A percentile compares a stretch with the other conserved stretches of the same genome.
These are phyloP conservation scores for Ilyonectria mors-panacis DNA, from an alignment of 2,329 filamentous ascomycete species.

Conservation along the genomic window DNA sequence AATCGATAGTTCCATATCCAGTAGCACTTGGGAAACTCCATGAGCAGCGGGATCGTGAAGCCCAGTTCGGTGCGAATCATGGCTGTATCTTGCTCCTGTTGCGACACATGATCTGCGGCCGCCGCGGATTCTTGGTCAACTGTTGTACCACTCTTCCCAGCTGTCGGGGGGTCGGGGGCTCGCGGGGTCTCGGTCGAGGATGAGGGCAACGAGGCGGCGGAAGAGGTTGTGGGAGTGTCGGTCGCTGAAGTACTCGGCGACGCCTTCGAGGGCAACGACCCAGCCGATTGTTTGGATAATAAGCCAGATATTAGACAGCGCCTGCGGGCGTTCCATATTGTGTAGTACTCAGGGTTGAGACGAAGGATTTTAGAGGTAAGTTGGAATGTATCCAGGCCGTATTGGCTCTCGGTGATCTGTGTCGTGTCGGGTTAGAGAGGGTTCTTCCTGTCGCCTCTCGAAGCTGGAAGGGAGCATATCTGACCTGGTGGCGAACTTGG, in stretches of 20 bases:
- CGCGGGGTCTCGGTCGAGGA: constrained; percentile 67
- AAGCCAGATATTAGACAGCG: constrained; percentile 74
- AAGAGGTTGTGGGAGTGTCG: constrained; percentile 74
- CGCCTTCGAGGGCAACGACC: constrained; percentile 68
- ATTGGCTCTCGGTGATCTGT: constrained; percentile 60
- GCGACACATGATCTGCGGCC: constrained; percentile 25
- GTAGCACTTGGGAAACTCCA: constrained; percentile 95
- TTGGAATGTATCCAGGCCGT: constrained; percentile 71
- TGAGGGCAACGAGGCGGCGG: constrained; percentile 70
- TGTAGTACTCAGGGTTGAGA: constrained; percentile 91
- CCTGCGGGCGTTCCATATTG: constrained; percentile 91
- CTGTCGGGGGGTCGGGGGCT: constrained; percentile 61
- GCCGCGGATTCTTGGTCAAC: constrained; percentile 46
- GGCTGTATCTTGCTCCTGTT: constrained; percentile 55
- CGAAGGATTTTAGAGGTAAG: constrained; percentile 81
- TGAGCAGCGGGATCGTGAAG: constrained; percentile 87
- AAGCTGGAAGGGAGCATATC: constrained; percentile 11
- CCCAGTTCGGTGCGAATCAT: constrained; percentile 80
- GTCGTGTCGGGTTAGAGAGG: constrained; percentile 34
- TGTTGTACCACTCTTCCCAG: constrained; percentile 71
- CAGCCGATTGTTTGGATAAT: constrained; percentile 68
- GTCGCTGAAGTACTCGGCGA: constrained; percentile 68
- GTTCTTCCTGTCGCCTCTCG: constrained; percentile 12
- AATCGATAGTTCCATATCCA: constrained; percentile 98
- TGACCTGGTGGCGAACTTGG: constrained; percentile 76